Evolutionary conservation across 139 green algal species (phyloP), one percentile per base, ranked within the genome.

Genomic region (Chlorella sp.): DNA sequence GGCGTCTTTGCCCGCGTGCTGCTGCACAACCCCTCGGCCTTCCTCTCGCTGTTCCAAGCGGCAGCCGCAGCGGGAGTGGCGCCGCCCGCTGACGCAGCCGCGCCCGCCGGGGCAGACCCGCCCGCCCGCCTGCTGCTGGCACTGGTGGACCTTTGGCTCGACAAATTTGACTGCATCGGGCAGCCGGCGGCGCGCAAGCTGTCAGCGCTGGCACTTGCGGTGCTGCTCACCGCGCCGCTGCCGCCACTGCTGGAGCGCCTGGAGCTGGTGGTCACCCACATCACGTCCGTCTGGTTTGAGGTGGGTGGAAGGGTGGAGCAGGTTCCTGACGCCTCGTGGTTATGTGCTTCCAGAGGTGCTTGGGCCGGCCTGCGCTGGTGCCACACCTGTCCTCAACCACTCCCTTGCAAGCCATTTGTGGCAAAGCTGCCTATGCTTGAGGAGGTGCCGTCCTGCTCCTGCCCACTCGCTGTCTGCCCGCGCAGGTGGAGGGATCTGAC

Each of bases 1-100:
- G 81, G 78, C 0, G 91, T 98, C 40, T 89, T 96, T 43, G 93
- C 88, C 0, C 87, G 95, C 9, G 74, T 98, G 72, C 85, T 96
- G 85, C 90, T 97, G 79, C 89, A 92, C 24, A 84, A 84, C 51
- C 85, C 86, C 1, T 34, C 72, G 22, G 84, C 84, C 19, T 93
- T 95, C 40, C 79, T 89, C 67, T 70, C 87, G 70, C 76, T 94
- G 19, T 90, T 92, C 40, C 69, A 77, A 6, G 68, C 62, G 4
- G 90, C 84, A 3, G 65, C 78, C 28, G 32, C 75, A 11, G 28
- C 26, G 14, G 28, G 48, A 34, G 73, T 76, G 26, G 72, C 67
- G 34, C 76, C 56, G 34, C 62, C n/a, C 7, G 32, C 60, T 6
- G 56, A 76, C 24, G 51, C 51, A 20, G 51, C 51, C 46, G 73